phyloP scores from a whole-genome alignment of 2,329 filamentous ascomycete genomes.

The Tolypocladium endophyticum region DNA sequence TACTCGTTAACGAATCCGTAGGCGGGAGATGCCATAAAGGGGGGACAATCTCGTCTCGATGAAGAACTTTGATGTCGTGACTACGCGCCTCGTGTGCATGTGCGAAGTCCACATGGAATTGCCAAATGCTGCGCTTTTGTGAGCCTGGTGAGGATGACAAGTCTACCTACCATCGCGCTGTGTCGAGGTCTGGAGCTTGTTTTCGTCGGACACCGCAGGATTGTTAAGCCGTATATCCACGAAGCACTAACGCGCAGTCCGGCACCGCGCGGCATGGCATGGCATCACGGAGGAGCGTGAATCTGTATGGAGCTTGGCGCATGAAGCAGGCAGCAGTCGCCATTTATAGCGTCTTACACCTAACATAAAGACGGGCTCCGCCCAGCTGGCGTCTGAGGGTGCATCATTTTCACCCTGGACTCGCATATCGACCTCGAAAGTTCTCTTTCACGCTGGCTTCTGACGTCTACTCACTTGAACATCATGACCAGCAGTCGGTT shows the following conservation, averaged over 20 bases:
- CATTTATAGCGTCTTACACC: background rate
- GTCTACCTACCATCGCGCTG: too few relatives aligned
- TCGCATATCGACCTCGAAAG: background rate
- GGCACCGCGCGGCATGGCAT: background rate
- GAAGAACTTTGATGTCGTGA: background rate
- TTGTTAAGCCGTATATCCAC: background rate
- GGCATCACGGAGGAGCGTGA: background rate
- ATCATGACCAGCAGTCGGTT: background rate
- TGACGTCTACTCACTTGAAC: background rate
- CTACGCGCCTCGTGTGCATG: background rate
- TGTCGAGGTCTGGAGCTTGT: too few relatives aligned
- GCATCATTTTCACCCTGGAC: background rate
- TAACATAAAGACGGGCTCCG: background rate
- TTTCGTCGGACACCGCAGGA: background rate
- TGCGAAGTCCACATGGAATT: too few relatives aligned
- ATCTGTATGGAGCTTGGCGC: background rate
- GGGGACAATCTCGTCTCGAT: conserved; percentile 34
- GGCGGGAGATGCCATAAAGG: conserved; percentile 51
- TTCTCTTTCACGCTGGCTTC: too few relatives aligned
- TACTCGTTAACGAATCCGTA: conserved; percentile 26
- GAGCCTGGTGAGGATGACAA: too few relatives aligned
- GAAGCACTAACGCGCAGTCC: background rate
- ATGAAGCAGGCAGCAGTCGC: background rate
- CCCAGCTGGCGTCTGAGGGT: background rate
- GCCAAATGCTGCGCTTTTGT: background rate